These are phyloP conservation scores for Rhodotorula sp. DNA, from an alignment of 1,284 basidiomycete genomes.

Conservation along the genomic window DNA sequence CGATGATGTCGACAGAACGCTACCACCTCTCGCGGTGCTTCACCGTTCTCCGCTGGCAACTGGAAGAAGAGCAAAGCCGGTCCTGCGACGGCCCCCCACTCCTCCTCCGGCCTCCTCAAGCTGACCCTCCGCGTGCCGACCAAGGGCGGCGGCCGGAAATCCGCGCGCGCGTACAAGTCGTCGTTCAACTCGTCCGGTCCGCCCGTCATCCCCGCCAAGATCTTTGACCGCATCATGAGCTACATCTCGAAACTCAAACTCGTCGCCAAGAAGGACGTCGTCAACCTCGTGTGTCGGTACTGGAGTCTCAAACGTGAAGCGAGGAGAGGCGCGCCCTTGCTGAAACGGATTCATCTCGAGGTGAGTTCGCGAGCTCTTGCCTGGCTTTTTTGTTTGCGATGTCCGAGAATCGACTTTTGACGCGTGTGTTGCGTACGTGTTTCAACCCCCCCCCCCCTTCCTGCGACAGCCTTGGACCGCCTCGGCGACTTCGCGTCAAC, in stretches of 20 bases:
- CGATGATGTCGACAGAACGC: background rate
- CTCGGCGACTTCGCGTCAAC: conserved; percentile 61
- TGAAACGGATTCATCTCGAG: conserved; percentile 92
- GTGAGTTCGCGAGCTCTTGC: conserved; percentile 44
- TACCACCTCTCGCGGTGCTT: background rate
- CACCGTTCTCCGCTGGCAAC: background rate
- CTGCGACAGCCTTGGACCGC: conserved; percentile 79
- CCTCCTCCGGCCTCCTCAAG: conserved; percentile 5
- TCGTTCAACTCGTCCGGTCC: conserved; percentile 43
- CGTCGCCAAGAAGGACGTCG: conserved; percentile 72
- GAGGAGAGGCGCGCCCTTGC: conserved; percentile 83
- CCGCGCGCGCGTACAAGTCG: conserved; percentile 14
- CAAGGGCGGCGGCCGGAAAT: conserved; percentile 1
- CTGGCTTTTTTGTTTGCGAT: background rate
- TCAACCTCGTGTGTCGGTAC: conserved; percentile 79
- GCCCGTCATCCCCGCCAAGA: conserved; percentile 56
- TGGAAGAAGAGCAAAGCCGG: background rate
- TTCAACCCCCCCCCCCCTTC: no score
- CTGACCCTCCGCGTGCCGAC: conserved; percentile 8
- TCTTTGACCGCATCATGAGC: conserved; percentile 66
- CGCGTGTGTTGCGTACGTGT: no score
- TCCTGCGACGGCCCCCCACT: background rate
- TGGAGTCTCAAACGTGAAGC: conserved; percentile 97
- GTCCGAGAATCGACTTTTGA: no score
- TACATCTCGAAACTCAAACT: conserved; percentile 73